Evolutionary conservation across 2,329 filamentous ascomycete genomes (phyloP), one percentile per base, ranked within the genome.

Genomic region (Penicillium sp.): DNA sequence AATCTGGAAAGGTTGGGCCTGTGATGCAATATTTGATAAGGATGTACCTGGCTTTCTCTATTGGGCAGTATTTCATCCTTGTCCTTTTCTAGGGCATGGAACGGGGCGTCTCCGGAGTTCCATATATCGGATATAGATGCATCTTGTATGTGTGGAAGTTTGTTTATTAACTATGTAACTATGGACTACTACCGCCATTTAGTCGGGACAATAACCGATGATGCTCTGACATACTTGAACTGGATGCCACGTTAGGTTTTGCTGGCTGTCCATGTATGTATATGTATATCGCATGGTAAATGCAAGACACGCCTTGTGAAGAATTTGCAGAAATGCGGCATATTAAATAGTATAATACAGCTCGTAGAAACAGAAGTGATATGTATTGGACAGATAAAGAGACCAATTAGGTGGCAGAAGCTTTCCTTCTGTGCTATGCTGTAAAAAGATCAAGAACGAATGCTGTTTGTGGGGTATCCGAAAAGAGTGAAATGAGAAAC

Each of bases 381-480:
- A 42, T 16, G 11, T 33, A 12, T 9, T 18, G 40, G 21, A 23
- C 18, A 53, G 42, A 12, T 12, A 18, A 21, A 18, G 11, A 47
- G 12, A 26, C 21, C 28, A 45, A 53, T 53, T 53, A 53, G 42
- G 28, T 18, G 42, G 56, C 3, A 63, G 60, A 16, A 62, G 33
- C 26, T 24, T 18, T 45, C 20, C 12, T 48, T 18, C 53, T 50
- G 53, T 43, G 46, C 14, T 45, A 23, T 38, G 14, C 11, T 3
- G 21, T 9, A 43, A 24, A 23, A 46, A 50, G 38, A 24, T 43
- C 38, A 30, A 50, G n/a, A 50, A 50, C 42, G 47, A 56, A 47
- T 56, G 53, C 53, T 56, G 38, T 47, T 35, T 56, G 47, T 45
- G 47, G 30, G 53, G 53, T 56, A 56, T 56, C 53, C 53, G 47